Percentiles rank a stretch among this genome's conserved stretches.
Evolutionary conservation across 2,329 filamentous ascomycete species (phyloP).

Genomic region (Clarireedia homoeocarpa): DNA sequence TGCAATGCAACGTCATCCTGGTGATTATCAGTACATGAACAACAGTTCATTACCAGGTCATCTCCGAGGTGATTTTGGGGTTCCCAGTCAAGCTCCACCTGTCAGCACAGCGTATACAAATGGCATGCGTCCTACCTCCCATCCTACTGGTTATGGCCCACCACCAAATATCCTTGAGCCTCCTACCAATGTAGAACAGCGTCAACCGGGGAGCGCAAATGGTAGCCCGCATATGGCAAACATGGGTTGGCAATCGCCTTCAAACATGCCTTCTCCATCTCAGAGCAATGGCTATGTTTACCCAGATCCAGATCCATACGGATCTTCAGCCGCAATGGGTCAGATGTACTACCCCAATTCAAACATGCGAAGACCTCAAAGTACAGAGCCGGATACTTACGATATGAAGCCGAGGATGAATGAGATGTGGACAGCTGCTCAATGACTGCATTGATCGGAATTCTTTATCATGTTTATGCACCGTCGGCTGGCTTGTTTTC

Average conservation of each 20-base stretch:
- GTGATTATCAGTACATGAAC: slow-evolving; percentile 68
- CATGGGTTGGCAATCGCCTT: slow-evolving; percentile 77
- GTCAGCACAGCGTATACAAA: slow-evolving; percentile 49
- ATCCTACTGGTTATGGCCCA: slow-evolving; percentile 75
- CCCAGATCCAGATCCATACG: slow-evolving; percentile 71
- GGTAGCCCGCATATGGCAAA: slow-evolving; percentile 76
- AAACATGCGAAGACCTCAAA: slow-evolving; percentile 64
- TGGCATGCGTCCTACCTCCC: slow-evolving; percentile 65
- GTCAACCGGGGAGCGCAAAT: slow-evolving; percentile 61
- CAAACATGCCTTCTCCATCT: slow-evolving; percentile 56
- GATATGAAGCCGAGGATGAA: slow-evolving; percentile 51
- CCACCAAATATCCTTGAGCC: slow-evolving; percentile 64
- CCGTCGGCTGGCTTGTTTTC: not conserved
- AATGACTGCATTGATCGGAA: slow-evolving; percentile 29
- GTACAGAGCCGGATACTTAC: slow-evolving; percentile 63
- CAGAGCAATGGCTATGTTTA: slow-evolving; percentile 64
- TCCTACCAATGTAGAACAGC: slow-evolving; percentile 63
- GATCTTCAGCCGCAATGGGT: slow-evolving; percentile 46
- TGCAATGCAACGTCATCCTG: slow-evolving; percentile 44
- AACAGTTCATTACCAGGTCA: slow-evolving; percentile 76
- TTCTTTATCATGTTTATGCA: not conserved
- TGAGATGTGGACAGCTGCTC: slow-evolving; percentile 45
- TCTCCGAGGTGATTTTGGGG: slow-evolving; percentile 56
- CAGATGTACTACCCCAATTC: slow-evolving; percentile 68
- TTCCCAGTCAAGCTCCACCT: slow-evolving; percentile 50